Base-by-base conservation (phyloP, 2,329 filamentous ascomycete species). In the Clonostachys rhizophaga region DNA sequence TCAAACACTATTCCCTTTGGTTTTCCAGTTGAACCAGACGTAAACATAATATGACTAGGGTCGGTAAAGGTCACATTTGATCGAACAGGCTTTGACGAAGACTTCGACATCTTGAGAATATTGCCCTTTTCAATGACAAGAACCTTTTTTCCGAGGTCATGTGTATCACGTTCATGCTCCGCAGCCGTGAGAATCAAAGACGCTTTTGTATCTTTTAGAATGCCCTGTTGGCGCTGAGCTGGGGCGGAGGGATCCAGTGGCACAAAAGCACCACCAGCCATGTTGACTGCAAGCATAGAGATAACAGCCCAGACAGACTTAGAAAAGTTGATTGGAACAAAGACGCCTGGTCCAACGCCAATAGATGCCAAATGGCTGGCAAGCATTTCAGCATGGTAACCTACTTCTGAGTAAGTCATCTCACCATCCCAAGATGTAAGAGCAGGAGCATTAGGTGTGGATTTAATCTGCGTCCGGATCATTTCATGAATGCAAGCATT, bases 41-140 rank as follows among this genome's bases (percentile, higher is more conserved):
- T 58, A 39, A 59, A 59, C 14, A 57, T 37, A 5, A 54, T 42
- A 45, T 52, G 56, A 6, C 47, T 47, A 9, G 51, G 54, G 3
- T 33, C 46, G 3, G 52, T 66, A 11, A 70, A 66, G 1, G 65
- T 60, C 7, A 58, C 58, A 4, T 69, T 53, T 4, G 82, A 60
- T 30, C 45, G 12, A 52, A 10, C 3, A 4, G 9, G 9, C 3
- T 30, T 30, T 30, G 9, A 4, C 4, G 24, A 30, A 4, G 24
- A 30, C 8, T 30, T 30, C 6, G 24, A 30, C 24, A 30, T 30
- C 24, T 30, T 30, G 5, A 10, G 9, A 4, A 30, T 30, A 30
- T 3, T 6, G 9, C 10, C 24, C 24, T 30, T 30, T 30, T 10
- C 24, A 30, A 30, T 30, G 24, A 30, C 24, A 5, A 30, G 24